These are phyloP conservation scores for Cercospora sp. DNA, from an alignment of 2,329 filamentous ascomycete species.

Conservation along the genomic window DNA sequence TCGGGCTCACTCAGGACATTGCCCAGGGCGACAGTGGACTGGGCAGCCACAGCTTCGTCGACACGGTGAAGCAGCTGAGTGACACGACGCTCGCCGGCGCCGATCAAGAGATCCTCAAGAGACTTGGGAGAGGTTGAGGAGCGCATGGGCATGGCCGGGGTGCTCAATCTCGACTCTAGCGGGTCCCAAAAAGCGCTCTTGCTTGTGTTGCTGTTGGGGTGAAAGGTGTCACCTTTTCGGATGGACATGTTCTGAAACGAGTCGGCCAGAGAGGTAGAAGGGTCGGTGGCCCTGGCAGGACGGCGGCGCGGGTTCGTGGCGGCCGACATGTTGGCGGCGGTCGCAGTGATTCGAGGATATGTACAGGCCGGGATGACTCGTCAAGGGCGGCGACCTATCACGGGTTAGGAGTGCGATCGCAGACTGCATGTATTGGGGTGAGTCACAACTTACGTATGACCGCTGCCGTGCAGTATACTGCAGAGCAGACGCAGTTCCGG, in stretches of 20 bases:
- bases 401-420: conserved; percentile 17
- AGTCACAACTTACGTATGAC: conserved; percentile 20
- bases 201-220: conserved; percentile 46
- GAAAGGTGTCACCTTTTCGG: conserved; percentile 53
- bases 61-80: conserved; percentile 48
- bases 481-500: not conserved
- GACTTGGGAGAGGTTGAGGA: conserved; percentile 52
- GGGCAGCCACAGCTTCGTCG: conserved; percentile 45
- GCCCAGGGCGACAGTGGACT: conserved; percentile 38
- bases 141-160: conserved; percentile 47
- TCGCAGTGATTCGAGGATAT: conserved; percentile 22
- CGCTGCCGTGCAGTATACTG: not conserved
- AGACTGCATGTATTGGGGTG: conserved; percentile 17
- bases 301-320: conserved; percentile 49
- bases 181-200: conserved; percentile 43
- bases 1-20: conserved; percentile 51
- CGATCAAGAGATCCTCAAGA: conserved; percentile 50
- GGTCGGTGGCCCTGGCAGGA: conserved; percentile 40
- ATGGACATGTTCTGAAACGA: conserved; percentile 46
- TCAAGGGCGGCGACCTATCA: conserved; percentile 21
- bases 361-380: conserved; percentile 21
- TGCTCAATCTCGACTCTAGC: conserved; percentile 30
- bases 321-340: conserved; percentile 34
- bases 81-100: conserved; percentile 48
- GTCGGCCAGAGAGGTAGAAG: conserved; percentile 39